Percentiles rank a stretch among this genome's conserved stretches.
These are phyloP conservation scores for Mikania micrantha DNA, from an alignment of 129 eudicot species.

Conservation along the genomic window DNA sequence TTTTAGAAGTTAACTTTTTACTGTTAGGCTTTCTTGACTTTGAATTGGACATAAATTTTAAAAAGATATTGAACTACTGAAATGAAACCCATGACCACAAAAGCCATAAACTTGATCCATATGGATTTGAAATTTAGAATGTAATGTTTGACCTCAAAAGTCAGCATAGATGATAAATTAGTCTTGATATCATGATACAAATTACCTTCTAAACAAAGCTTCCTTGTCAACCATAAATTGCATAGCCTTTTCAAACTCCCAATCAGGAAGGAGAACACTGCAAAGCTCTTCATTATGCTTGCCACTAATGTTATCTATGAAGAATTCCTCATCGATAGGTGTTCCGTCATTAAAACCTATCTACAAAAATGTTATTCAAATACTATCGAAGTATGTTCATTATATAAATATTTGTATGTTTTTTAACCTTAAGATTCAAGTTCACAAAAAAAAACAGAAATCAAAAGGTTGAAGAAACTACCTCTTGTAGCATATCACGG, in stretches of 20 bases:
- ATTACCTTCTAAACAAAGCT: constrained; percentile 72
- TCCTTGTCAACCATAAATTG: constrained; percentile 85
- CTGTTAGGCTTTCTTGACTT: not conserved
- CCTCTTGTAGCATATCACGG: constrained; percentile 93
- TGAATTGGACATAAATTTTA: not conserved
- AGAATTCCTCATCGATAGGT: constrained; percentile 88
- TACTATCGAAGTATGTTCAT: not conserved
- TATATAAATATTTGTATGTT: too few species aligned
- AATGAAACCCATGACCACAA: too few species aligned
- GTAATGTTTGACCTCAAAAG: constrained; percentile 3
- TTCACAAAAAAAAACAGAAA: not conserved
- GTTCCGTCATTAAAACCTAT: constrained; percentile 74
- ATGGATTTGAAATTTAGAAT: not conserved
- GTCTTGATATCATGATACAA: not conserved
- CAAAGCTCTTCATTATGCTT: constrained; percentile 87
- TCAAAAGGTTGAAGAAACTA: constrained; percentile 1
- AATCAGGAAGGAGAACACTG: constrained; percentile 60
- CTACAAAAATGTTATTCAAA: constrained; percentile 25
- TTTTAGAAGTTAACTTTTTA: not conserved
- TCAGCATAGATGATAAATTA: not conserved
- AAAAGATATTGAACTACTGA: too few species aligned
- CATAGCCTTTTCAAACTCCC: constrained; percentile 69
- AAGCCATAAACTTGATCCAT: too few species aligned
- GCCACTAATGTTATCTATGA: constrained; percentile 60
- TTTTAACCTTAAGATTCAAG: not conserved